Base-by-base conservation (phyloP, 2,329 filamentous ascomycete genomes). In the Mariannaea sp. region DNA sequence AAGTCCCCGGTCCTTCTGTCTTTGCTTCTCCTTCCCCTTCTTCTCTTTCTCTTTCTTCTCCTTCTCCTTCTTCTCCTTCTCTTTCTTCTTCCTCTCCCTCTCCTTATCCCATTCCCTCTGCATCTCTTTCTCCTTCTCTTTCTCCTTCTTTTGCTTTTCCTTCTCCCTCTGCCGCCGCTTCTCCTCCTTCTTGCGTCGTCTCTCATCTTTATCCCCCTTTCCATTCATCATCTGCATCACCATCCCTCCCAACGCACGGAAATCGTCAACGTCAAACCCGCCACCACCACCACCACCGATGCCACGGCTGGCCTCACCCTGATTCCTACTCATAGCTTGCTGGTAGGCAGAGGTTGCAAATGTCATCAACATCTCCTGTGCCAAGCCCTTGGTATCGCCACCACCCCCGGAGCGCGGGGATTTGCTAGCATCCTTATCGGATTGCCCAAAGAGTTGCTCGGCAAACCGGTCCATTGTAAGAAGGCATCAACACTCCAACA, bases 311-410 rank as follows among this genome's bases (percentile, higher is more conserved):
- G 41, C 32, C 17, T 48, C 41, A 2, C 42, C 33, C n/a, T 55
- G 26, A 13, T 19, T 33, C 19, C 59, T 42, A 8, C 61, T 59
- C 57, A 60, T 59, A 30, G 60, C 65, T 17, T 56, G 56, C 44
- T 57, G 65, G 27, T 57, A 59, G 13, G 63, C 63, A 2, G 63
- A 66, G 13, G 61, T 61, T 36, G 61, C 63, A 3, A 65, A 51
- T 17, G 53, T 63, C 41, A 59, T 62, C 32, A 63, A 61, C 29
- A 65, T 54, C 2, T 53, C 58, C 43, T 65, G 61, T 48, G 62
- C 53, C 38, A 66, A 61, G 41, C 62, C 61, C n/a, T 48, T 38
- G 9, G 53, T 47, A 7, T 65, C 57, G 17, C 47, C 50, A 20
- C 16, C 40, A 20, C 16, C 40, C 10, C 53, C 48, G 20, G 57